phyloP scores from a whole-genome alignment of 164 flowering plant genomes.

The Euptelea pleiosperma region DNA sequence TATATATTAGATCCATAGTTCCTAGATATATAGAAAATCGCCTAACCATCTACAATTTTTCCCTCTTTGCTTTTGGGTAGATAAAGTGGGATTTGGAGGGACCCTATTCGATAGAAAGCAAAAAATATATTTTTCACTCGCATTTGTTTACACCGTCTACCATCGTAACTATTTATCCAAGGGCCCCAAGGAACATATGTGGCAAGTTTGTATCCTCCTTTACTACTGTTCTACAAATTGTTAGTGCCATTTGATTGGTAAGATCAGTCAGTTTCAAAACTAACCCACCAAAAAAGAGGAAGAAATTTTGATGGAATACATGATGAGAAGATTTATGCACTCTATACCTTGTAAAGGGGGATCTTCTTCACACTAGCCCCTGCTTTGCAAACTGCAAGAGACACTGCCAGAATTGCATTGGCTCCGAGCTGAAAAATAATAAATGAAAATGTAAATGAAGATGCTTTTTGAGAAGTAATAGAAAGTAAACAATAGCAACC shows the following conservation, averaged over 20 bases:
- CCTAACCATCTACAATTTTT: background rate
- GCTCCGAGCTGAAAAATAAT: constrained; percentile 73
- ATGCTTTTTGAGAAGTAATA: background rate
- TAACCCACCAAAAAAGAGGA: background rate
- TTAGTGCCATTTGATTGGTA: too few species aligned
- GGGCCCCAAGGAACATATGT: too few species aligned
- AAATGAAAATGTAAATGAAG: background rate
- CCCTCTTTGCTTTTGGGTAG: too few species aligned
- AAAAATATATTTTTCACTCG: background rate
- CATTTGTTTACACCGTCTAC: too few species aligned
- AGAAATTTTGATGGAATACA: background rate
- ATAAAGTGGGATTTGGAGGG: too few species aligned
- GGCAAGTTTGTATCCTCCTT: too few species aligned
- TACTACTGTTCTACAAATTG: too few species aligned
- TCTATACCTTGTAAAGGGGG: constrained; percentile 79
- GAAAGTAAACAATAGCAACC: background rate
- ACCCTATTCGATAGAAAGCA: too few species aligned
- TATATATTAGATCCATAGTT: background rate
- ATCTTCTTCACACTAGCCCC: constrained; percentile 68
- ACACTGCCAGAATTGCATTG: constrained; percentile 87
- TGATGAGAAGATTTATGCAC: background rate
- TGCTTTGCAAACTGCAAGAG: constrained; percentile 94
- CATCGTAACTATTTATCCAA: too few species aligned
- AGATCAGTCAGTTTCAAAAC: too few species aligned
- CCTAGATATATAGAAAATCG: background rate